Base-by-base conservation (phyloP, 108 stramenopile genomes). In the Stephanodiscus triporus region DNA sequence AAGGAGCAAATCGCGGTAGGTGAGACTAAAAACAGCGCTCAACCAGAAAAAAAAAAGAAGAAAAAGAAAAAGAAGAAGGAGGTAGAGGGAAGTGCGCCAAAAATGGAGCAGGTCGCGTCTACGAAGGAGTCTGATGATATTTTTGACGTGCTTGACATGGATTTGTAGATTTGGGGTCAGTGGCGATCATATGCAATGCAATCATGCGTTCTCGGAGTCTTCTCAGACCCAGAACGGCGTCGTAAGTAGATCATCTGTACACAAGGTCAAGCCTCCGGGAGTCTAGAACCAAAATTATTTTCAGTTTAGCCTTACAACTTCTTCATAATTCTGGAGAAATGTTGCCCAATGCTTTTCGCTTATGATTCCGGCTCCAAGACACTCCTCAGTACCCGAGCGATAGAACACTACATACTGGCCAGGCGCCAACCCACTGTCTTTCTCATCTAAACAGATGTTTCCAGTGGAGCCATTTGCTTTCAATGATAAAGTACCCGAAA, bases 381-480 rank as follows among this genome's bases (percentile, higher is more conserved):
- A 97, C 68, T 94, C 94, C 22, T 70, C 88, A n/a, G 78, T 85
- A n/a, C 85, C 84, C 20, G 54, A 40, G 36, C 56, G 61, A 78
- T 98, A 98, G 70, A 98, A 97, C 9, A 95, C 96, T 43, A 93
- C 93, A 69, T 90, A 98, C 80, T 98, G 97, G 4, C 97, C 97
- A 13, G 97, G 96, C 9, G 97, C 97, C 26, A 98, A 82, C 8
- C 96, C 97, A 11, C 90, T 86, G 73, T 98, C 97, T 55, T 91
- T 96, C 51, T 77, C 63, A 27, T 88, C 90, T 34, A 98, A 76
- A 17, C 61, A 13, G 23, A 91, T 76, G 56, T 66, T 84, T 8
- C 89, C 94, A 20, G 19, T 68, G 24, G 65, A 72, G 16, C 75
- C 82, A 66, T 73, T 74, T 23, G 58, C 75, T 40, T 64, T 73